Base-by-base conservation (phyloP, 2,329 filamentous ascomycete species). In the Epichloe hybrida region DNA sequence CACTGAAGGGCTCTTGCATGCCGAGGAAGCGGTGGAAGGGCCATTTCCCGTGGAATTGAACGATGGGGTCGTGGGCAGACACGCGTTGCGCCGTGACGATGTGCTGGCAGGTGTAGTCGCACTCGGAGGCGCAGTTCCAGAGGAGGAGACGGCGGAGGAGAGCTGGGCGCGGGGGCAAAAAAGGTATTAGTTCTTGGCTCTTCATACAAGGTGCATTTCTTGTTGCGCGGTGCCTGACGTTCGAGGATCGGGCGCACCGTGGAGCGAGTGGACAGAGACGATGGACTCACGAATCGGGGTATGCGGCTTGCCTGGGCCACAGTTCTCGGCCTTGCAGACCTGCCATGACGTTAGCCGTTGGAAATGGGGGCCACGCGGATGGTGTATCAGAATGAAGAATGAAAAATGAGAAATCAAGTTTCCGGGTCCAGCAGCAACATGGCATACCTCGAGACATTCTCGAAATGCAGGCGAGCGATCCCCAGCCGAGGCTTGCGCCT, bases 41-140 rank as follows among this genome's bases (percentile, higher is more conserved):
- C 93, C 93, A 98, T 77, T 98, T 98, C 35, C 93, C 93, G 72
- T 98, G 89, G 74, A 90, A 98, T 70, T 98, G 93, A 51, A 91
- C 83, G 47, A 96, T 69, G 11, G 82, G 77, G 34, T 80, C 78
- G 53, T 80, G 77, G 55, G 77, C 72, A 27, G 78, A 72, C 57
- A 89, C 69, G 56, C 91, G 88, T 52, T 71, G 70, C 59, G 79
- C 69, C 51, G 93, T 97, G 53, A 94, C 76, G 65, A 95, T 84
- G 74, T 95, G 91, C 67, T 98, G 93, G 74, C 93, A 98, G 54
- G 87, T 84, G 73, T 98, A 95, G 74, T 98, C 90, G 80, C 93
- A 98, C 77, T 98, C 91, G 63, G 86, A 76, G 54, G 86, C 80
- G 71, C 93, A 98, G 65, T 81, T 82, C 93, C 93, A 98, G 66